Percentiles rank a stretch among this genome's conserved stretches.
Conservation (phyloP, 2,329 filamentous ascomycete genomes). For the Cryphonectria naterciae region DNA sequence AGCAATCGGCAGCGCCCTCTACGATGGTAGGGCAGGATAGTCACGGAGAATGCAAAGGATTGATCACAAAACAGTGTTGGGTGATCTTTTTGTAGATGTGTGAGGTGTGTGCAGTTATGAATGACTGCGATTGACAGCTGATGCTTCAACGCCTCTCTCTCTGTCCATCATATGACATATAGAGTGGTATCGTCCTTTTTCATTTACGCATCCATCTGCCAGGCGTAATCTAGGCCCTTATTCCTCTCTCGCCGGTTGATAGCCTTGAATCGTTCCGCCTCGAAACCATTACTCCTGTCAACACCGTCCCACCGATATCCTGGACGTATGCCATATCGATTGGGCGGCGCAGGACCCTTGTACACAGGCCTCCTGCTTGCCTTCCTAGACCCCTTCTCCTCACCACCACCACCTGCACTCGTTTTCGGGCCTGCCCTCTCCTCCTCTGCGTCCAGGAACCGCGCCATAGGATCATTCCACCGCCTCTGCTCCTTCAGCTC, state of each 20-base stretch:
- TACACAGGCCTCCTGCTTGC: conserved; percentile 66
- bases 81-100: background rate
- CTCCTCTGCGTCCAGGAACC: conserved; percentile 67
- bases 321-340: conserved; percentile 90
- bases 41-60: conserved; percentile 4
- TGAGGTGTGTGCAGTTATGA: background rate
- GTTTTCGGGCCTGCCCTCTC: conserved; percentile 19
- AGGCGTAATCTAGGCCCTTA: conserved; percentile 83
- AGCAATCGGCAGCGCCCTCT: background rate
- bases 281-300: conserved; percentile 90
- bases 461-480: conserved; percentile 94
- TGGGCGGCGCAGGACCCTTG: conserved; percentile 78
- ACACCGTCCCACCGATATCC: conserved; percentile 98
- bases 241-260: conserved; percentile 77
- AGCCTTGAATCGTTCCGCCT: conserved; percentile 89
- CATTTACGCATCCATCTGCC: conserved; percentile 89
- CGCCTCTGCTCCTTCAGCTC: conserved; percentile 76
- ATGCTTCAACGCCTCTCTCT: background rate
- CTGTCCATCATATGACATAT: background rate
- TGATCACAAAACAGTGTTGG: no score
- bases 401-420: conserved; percentile 28
- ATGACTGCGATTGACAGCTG: background rate
- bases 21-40: background rate
- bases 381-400: conserved; percentile 35
- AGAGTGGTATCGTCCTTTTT: background rate